Evolutionary conservation across 163 green algal genomes (phyloP).

Genomic region (Scenedesmus sp.): DNA sequence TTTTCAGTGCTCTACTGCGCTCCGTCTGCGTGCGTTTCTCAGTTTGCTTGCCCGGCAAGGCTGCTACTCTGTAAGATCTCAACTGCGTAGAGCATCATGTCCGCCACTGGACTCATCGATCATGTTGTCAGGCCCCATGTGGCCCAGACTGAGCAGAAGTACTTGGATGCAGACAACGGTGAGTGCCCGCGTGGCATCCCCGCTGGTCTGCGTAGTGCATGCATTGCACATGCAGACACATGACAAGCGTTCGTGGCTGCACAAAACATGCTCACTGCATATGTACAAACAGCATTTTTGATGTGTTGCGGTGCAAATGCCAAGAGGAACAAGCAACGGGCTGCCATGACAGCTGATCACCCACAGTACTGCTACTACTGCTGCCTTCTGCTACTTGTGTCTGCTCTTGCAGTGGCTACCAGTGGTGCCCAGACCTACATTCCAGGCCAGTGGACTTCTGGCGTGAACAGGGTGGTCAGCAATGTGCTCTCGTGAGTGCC

Average conservation of each 20-base stretch:
- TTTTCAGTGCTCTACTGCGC: neutral
- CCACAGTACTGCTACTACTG: neutral
- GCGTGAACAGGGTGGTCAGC: constrained; percentile 37
- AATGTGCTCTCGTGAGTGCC: constrained; percentile 7
- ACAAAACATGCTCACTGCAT: neutral
- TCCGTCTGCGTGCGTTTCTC: neutral
- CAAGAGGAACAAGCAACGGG: too few species aligned
- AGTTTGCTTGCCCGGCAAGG: neutral
- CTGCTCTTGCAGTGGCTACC: neutral
- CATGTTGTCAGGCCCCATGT: constrained; percentile 49
- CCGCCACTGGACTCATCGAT: constrained; percentile 42
- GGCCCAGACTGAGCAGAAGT: constrained; percentile 36
- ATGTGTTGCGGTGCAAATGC: neutral
- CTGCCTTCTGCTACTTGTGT: neutral
- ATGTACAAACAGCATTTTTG: neutral
- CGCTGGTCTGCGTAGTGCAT: neutral
- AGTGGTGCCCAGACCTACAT: constrained; percentile 36
- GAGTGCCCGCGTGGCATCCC: neutral
- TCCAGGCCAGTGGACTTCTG: constrained; percentile 23
- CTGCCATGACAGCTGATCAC: neutral
- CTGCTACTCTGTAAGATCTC: neutral
- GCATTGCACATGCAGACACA: neutral
- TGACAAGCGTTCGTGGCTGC: neutral
- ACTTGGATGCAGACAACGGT: constrained; percentile 13
- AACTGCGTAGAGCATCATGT: neutral